A percentile compares a stretch with the other conserved stretches of the same genome.
Evolutionary conservation across 345 rosid species (phyloP).

Genomic region (Eucalyptus cloeziana): DNA sequence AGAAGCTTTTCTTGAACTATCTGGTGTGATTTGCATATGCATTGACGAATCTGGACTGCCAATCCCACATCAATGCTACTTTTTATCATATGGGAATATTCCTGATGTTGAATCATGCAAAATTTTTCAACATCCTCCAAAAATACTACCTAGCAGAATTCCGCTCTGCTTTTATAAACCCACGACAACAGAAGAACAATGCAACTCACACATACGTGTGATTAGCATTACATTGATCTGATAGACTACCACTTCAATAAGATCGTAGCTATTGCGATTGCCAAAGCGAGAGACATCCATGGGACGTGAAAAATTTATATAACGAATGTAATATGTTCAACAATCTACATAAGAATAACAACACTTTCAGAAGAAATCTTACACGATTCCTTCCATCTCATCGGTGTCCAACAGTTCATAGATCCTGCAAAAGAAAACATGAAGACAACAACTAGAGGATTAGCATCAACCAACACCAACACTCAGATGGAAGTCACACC

Average conservation of each 20-base stretch:
- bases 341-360: background rate
- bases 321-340: background rate
- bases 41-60: no score
- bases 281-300: background rate
- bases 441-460: background rate
- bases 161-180: background rate
- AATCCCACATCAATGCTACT: background rate
- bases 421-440: conserved; percentile 28
- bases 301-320: background rate
- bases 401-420: conserved; percentile 63
- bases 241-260: background rate
- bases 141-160: background rate
- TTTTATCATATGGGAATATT: background rate
- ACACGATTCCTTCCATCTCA: conserved; percentile 63
- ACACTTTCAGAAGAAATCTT: conserved; percentile 1
- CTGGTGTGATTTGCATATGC: no score
- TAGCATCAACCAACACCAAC: background rate
- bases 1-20: no score
- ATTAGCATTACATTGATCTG: background rate
- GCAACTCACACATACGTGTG: background rate
- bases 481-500: background rate
- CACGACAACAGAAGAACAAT: background rate
- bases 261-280: background rate
- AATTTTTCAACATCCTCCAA: background rate
- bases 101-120: background rate